Conservation (phyloP, 371 early-diverging fungal genomes). For the Mucor lusitanicus region DNA sequence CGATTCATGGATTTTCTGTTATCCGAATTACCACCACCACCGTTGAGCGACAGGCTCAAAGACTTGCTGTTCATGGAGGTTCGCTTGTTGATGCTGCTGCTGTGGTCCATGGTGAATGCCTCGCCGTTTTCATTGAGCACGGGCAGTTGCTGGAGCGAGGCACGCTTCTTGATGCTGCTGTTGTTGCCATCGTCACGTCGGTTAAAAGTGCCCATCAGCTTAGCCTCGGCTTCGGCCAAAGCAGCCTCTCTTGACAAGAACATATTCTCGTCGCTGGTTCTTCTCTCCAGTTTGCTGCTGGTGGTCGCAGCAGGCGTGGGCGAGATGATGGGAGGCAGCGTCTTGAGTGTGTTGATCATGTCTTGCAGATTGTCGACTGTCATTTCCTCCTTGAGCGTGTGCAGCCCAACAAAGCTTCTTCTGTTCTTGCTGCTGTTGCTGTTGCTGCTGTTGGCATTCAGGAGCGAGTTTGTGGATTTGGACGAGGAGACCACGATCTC, state of each 20-base stretch:
- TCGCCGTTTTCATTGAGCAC: conserved; percentile 43
- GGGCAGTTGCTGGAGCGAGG: conserved; percentile 30
- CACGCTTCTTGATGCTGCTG: background rate
- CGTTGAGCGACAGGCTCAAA: conserved; percentile 20
- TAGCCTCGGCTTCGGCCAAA: conserved; percentile 54
- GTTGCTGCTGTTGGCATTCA: background rate
- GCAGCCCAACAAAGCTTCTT: conserved; percentile 19
- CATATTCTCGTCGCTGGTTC: conserved; percentile 40
- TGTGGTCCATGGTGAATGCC: conserved; percentile 17
- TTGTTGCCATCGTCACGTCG: too few relatives aligned
- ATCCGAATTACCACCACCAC: background rate
- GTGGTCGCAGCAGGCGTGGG: conserved; percentile 15
- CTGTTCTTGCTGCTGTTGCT: conserved; percentile 11
- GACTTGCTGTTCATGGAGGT: conserved; percentile 26
- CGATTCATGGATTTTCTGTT: conserved; percentile 39
- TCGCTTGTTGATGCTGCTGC: conserved; percentile 6
- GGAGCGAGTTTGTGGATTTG: conserved; percentile 13
- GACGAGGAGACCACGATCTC: conserved; percentile 36
- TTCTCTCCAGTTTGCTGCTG: background rate
- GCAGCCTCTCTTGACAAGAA: conserved; percentile 43
- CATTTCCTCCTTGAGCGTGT: conserved; percentile 31
- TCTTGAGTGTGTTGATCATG: conserved; percentile 58
- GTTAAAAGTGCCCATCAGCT: conserved; percentile 54
- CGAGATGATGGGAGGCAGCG: conserved; percentile 44
- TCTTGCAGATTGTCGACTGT: conserved; percentile 50